These are phyloP conservation scores for Thoreauomyces humboldtii DNA, from an alignment of 192 early-diverging fungal species.

Conservation along the genomic window DNA sequence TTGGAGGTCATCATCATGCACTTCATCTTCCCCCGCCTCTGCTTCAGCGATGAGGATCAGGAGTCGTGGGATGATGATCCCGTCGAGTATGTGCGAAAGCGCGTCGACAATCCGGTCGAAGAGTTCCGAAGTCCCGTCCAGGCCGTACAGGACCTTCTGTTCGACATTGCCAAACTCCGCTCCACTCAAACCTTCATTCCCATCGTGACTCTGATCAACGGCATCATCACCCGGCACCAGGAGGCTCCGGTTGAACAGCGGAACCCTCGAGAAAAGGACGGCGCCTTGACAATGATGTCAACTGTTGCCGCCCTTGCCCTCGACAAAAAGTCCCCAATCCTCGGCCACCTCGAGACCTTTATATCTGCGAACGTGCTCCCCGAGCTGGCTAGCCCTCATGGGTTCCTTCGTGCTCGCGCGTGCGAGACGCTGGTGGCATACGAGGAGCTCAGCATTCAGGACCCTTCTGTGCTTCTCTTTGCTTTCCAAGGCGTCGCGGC, in stretches of 20 bases:
- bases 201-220: slow-evolving; percentile 78
- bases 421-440: slow-evolving; percentile 43
- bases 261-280: slow-evolving; percentile 80
- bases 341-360: slow-evolving; percentile 75
- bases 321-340: slow-evolving; percentile 66
- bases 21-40: slow-evolving; percentile 91
- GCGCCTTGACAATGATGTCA: slow-evolving; percentile 85
- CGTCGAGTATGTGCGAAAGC: slow-evolving; percentile 77
- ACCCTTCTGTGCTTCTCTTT: slow-evolving; percentile 28
- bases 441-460: slow-evolving; percentile 33
- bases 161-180: slow-evolving; percentile 73
- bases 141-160: slow-evolving; percentile 75
- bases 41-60: slow-evolving; percentile 81
- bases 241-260: slow-evolving; percentile 65
- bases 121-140: slow-evolving; percentile 76
- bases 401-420: slow-evolving; percentile 78
- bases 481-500: slow-evolving; percentile 40
- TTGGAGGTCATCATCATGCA: slow-evolving; percentile 75
- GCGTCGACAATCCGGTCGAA: slow-evolving; percentile 68
- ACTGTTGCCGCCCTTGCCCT: slow-evolving; percentile 68
- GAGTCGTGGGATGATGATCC: slow-evolving; percentile 92
- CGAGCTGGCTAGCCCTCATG: slow-evolving; percentile 81
- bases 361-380: slow-evolving; percentile 84
- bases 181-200: slow-evolving; percentile 75
- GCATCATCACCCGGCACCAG: slow-evolving; percentile 66